phyloP scores from a whole-genome alignment of 495 filamentous ascomycete genomes.

The Penicillium paxilli region DNA sequence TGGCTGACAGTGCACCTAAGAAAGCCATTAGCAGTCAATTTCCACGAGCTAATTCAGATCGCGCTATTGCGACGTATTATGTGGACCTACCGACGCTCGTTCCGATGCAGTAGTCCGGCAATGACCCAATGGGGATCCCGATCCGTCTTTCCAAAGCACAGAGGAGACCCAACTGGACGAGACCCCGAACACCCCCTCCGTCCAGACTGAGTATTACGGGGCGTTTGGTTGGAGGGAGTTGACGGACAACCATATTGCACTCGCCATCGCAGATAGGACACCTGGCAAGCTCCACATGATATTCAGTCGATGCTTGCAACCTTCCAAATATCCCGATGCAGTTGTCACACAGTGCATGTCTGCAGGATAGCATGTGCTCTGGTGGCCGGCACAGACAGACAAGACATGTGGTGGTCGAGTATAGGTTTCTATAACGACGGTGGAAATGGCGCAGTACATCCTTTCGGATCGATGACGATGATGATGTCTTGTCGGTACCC shows the following conservation, averaged over 20 bases:
- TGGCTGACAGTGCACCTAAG: background rate
- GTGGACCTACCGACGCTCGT: constrained; percentile 51
- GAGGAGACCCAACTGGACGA: constrained; percentile 52
- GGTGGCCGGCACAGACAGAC: constrained; percentile 25
- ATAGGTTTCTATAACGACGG: constrained; percentile 2
- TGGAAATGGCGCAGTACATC: background rate
- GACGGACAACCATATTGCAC: constrained; percentile 23
- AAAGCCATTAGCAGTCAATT: background rate
- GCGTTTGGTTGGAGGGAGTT: constrained; percentile 44
- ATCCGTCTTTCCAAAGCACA: constrained; percentile 28
- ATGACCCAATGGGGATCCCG: constrained; percentile 37
- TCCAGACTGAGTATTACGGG: constrained; percentile 57
- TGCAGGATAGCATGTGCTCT: constrained; percentile 32
- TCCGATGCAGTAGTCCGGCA: constrained; percentile 55
- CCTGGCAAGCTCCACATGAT: constrained; percentile 19
- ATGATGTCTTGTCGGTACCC: background rate
- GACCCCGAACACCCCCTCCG: constrained; percentile 53
- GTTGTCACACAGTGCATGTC: constrained; percentile 31
- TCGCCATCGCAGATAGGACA: constrained; percentile 36
- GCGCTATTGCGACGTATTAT: too few species aligned
- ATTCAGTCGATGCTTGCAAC: constrained; percentile 2
- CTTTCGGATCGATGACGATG: background rate
- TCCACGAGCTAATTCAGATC: background rate
- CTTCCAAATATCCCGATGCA: constrained; percentile 28
- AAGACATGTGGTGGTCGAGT: constrained; percentile 22